A percentile compares a stretch with the other conserved stretches of the same genome.
Conservation (phyloP, 306 rosid genomes). For the Vachellia pachyceras region DNA sequence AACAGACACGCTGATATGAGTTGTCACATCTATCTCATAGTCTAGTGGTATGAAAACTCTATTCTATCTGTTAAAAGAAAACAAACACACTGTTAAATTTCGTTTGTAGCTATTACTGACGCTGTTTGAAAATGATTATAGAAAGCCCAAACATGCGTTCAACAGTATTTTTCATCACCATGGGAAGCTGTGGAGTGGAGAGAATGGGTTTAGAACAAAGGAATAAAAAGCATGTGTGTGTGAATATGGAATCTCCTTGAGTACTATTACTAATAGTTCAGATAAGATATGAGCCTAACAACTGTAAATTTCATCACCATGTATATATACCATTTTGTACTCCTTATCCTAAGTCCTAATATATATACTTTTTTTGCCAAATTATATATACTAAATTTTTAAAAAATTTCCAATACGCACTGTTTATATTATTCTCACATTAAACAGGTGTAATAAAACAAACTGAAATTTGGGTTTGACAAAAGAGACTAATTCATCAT, state of each 20-base stretch:
- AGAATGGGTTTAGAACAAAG: conserved; percentile 55
- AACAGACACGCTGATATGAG: background rate
- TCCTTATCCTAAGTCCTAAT: conserved; percentile 24
- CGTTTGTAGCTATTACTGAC: too few relatives aligned
- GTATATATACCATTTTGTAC: background rate
- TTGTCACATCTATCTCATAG: background rate
- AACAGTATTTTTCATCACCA: too few relatives aligned
- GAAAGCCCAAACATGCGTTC: too few relatives aligned
- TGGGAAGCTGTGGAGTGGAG: conserved; percentile 49
- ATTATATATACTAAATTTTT: background rate
- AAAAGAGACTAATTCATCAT: too few relatives aligned
- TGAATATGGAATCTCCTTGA: conserved; percentile 49
- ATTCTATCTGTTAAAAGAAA: too few relatives aligned
- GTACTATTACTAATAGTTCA: conserved; percentile 1
- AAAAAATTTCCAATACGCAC: conserved; percentile 20
- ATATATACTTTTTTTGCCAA: too few relatives aligned
- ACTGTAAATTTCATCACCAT: background rate
- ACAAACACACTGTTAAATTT: too few relatives aligned
- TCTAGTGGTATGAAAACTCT: too few relatives aligned
- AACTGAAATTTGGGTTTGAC: too few relatives aligned
- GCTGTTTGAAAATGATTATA: too few relatives aligned
- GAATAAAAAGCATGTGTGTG: conserved; percentile 43
- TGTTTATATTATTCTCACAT: conserved; percentile 34
- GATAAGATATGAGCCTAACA: conserved; percentile 15
- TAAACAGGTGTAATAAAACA: conserved; percentile 32